Base-by-base conservation (phyloP, 2,329 filamentous ascomycete genomes). In the Nectriaceae sp. region DNA sequence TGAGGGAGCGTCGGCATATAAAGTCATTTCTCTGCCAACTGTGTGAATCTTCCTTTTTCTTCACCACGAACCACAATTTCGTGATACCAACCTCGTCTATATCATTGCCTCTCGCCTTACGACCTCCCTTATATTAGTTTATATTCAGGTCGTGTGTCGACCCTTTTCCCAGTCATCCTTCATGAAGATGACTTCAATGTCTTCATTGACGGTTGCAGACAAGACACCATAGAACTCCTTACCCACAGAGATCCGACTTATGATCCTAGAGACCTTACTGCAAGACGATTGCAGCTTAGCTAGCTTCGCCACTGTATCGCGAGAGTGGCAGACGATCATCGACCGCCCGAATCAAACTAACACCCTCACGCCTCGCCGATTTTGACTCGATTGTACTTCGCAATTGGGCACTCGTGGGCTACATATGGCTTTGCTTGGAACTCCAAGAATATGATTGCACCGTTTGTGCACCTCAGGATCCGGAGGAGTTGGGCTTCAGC, bases 331-430 rank as follows among this genome's bases (percentile, higher is more conserved):
- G 21, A 11, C 20, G 2, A 20, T 31, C 19, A 38, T 52, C 39
- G 45, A 52, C 41, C 13, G 22, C 39, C 41, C 38, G 48, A 37
- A 65, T 68, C 55, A 63, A 53, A 48, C 47, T 66, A 36, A 68
- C 63, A 22, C 53, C 49, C 44, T 57, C 60, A 40, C 60, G 64
- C 29, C 47, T 69, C 46, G 53, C 39, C 39, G 45, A 65, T 37
- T 64, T 67, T 47, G 33, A 46, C 48, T 53, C 50, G 3, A 68
- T 68, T 51, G 51, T 50, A 43, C 46, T 53, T 53, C 66, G 64
- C 24, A 66, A 63, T 46, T 61, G 56, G 31, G 48, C 48, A 53
- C 55, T 62, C 44, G 58, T 63, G 8, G 6, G 42, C 22, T 59
- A 56, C 40, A 38, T 62, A 18, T 61, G 57, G 59, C 42, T 61